Conservation (phyloP, 2,329 filamentous ascomycete genomes). For the Triangularia verruculosa region DNA sequence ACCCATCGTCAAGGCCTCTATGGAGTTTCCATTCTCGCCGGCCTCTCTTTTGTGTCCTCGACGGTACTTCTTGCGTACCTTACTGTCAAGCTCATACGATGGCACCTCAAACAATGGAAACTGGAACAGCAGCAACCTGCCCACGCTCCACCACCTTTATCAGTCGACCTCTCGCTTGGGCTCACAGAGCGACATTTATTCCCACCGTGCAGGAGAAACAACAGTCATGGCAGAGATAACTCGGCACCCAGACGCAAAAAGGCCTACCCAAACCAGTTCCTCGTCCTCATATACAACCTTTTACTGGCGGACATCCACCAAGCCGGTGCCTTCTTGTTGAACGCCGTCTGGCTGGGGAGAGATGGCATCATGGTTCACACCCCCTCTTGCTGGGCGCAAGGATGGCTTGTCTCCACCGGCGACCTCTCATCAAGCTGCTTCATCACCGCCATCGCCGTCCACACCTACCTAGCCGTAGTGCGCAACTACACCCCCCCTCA, state of each 20-base stretch:
- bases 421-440: conserved; percentile 57
- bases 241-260: conserved; percentile 11
- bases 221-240: neutral
- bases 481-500: conserved; percentile 46
- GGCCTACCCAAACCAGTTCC: conserved; percentile 49
- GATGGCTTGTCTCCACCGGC: conserved; percentile 56
- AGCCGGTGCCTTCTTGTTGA: conserved; percentile 53
- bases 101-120: conserved; percentile 25
- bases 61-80: conserved; percentile 29
- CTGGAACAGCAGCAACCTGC: neutral
- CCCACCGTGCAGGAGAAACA: neutral
- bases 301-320: conserved; percentile 58
- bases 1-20: conserved; percentile 27
- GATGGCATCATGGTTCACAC: conserved; percentile 48
- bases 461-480: conserved; percentile 55
- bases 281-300: conserved; percentile 59
- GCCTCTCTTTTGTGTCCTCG: conserved; percentile 28
- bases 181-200: conserved; percentile 27
- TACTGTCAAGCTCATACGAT: conserved; percentile 30
- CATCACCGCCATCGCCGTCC: conserved; percentile 54
- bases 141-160: neutral
- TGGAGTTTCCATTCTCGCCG: conserved; percentile 26
- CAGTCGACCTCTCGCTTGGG: conserved; percentile 30
- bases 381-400: conserved; percentile 51
- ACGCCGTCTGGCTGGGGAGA: conserved; percentile 48